A percentile compares a stretch with the other conserved stretches of the same genome.
Evolutionary conservation across 495 filamentous ascomycete genomes (phyloP).

Genomic region (Trichoderma reesei): DNA sequence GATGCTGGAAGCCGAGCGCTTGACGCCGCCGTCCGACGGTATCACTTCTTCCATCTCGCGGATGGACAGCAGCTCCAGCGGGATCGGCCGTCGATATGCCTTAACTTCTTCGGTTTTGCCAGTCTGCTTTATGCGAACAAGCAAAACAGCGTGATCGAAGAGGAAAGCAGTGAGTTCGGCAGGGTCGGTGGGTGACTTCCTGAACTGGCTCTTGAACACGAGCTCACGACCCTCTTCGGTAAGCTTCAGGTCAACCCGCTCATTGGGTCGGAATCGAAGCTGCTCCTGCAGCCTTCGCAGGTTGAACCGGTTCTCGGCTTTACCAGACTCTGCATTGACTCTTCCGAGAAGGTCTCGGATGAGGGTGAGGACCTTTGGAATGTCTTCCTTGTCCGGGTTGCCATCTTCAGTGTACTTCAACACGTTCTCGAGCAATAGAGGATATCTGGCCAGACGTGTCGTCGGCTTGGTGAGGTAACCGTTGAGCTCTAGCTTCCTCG

Average conservation of each 20-base stretch:
- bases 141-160: slow-evolving; percentile 89
- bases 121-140: slow-evolving; percentile 77
- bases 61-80: slow-evolving; percentile 86
- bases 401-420: slow-evolving; percentile 78
- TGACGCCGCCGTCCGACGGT: slow-evolving; percentile 71
- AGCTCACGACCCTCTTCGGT: slow-evolving; percentile 90
- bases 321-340: slow-evolving; percentile 92
- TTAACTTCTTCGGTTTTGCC: slow-evolving; percentile 92
- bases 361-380: slow-evolving; percentile 73
- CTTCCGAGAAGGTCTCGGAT: slow-evolving; percentile 80
- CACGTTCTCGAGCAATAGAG: slow-evolving; percentile 85
- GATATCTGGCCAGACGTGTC: slow-evolving; percentile 90
- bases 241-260: slow-evolving; percentile 88
- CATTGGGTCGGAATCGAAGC: slow-evolving; percentile 75
- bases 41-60: slow-evolving; percentile 94
- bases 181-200: slow-evolving; percentile 80
- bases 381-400: slow-evolving; percentile 80
- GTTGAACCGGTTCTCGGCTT: slow-evolving; percentile 97
- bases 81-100: slow-evolving; percentile 92
- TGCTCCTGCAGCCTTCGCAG: slow-evolving; percentile 81
- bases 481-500: slow-evolving; percentile 92
- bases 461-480: slow-evolving; percentile 98
- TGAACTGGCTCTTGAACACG: slow-evolving; percentile 83
- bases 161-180: slow-evolving; percentile 88
- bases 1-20: slow-evolving; percentile 74